phyloP scores from a whole-genome alignment of 495 filamentous ascomycete genomes.

The Neurospora tetraspora region DNA sequence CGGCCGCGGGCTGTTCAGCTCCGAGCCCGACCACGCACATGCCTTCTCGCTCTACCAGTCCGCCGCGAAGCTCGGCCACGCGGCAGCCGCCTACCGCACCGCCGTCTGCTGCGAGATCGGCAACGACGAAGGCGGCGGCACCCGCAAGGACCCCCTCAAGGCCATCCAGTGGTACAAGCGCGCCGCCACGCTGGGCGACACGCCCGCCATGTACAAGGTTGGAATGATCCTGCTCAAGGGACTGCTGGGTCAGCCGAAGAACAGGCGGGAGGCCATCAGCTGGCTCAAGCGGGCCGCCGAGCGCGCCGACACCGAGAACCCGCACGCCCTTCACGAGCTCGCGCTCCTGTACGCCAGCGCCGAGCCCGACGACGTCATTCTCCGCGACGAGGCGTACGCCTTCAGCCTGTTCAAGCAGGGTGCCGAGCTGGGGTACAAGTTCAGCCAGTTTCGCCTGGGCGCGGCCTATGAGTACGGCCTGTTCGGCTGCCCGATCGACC shows the following conservation, averaged over 20 bases:
- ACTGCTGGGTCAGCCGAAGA: conserved; percentile 79
- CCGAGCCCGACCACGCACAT: conserved; percentile 67
- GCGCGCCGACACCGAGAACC: conserved; percentile 77
- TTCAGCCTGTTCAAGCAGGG: conserved; percentile 72
- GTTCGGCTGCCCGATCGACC: conserved; percentile 72
- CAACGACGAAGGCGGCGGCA: conserved; percentile 86
- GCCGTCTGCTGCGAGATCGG: conserved; percentile 97
- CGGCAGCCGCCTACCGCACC: conserved; percentile 80
- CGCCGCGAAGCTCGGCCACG: conserved; percentile 80
- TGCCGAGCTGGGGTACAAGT: conserved; percentile 88
- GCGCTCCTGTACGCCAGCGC: conserved; percentile 74
- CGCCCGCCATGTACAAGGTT: conserved; percentile 95
- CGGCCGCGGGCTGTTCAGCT: conserved; percentile 53
- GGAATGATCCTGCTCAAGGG: conserved; percentile 93
- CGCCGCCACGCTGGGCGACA: conserved; percentile 79
- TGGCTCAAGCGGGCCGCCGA: conserved; percentile 94
- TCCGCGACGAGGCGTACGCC: conserved; percentile 73
- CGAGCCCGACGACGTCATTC: conserved; percentile 54
- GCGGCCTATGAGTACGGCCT: conserved; percentile 83
- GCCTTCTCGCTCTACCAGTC: conserved; percentile 90
- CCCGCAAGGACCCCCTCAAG: conserved; percentile 79
- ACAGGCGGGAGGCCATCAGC: conserved; percentile 70
- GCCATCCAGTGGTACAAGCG: conserved; percentile 97
- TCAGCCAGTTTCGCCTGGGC: conserved; percentile 84
- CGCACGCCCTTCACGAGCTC: conserved; percentile 90